A percentile compares a stretch with the other conserved stretches of the same genome.
Evolutionary conservation across 768 basidiomycete species (phyloP).

Genomic region (Phanerochaete sordida): DNA sequence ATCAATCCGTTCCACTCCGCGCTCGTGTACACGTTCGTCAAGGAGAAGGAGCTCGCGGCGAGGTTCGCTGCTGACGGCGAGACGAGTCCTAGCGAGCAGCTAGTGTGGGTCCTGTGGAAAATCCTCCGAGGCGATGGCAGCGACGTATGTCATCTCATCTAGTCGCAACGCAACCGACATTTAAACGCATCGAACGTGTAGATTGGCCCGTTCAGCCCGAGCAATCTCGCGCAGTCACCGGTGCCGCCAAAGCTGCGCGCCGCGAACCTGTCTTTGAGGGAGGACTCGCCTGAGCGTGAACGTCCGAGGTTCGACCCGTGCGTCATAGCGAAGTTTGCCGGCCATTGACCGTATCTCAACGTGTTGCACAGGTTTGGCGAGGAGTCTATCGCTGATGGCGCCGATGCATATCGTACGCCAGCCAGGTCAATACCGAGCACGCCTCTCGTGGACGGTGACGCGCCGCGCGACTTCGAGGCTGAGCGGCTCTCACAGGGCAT

Average conservation of each 20-base stretch:
- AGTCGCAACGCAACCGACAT: background rate
- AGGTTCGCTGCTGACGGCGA: constrained; percentile 43
- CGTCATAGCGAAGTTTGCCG: constrained; percentile 8
- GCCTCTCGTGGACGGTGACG: constrained; percentile 1
- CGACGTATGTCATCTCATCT: constrained; percentile 48
- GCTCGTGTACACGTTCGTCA: constrained; percentile 60
- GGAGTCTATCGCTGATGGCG: background rate
- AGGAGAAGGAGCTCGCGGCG: constrained; percentile 63
- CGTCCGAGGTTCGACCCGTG: constrained; percentile 18
- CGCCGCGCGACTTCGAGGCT: constrained; percentile 54
- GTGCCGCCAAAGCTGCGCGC: constrained; percentile 74
- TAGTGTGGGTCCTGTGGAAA: constrained; percentile 88
- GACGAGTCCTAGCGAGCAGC: constrained; percentile 63
- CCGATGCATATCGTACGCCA: background rate
- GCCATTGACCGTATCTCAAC: background rate
- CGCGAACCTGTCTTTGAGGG: constrained; percentile 65
- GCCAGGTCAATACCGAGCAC: background rate
- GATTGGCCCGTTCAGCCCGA: constrained; percentile 83
- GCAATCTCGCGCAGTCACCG: constrained; percentile 68
- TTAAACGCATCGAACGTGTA: constrained; percentile 25
- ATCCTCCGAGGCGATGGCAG: constrained; percentile 79
- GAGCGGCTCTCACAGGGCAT: constrained; percentile 60
- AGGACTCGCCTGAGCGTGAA: constrained; percentile 33
- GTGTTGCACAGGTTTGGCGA: constrained; percentile 14
- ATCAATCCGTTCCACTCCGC: constrained; percentile 83